These are phyloP conservation scores for Bisporella sp. DNA, from an alignment of 2,329 filamentous ascomycete genomes.

Conservation along the genomic window DNA sequence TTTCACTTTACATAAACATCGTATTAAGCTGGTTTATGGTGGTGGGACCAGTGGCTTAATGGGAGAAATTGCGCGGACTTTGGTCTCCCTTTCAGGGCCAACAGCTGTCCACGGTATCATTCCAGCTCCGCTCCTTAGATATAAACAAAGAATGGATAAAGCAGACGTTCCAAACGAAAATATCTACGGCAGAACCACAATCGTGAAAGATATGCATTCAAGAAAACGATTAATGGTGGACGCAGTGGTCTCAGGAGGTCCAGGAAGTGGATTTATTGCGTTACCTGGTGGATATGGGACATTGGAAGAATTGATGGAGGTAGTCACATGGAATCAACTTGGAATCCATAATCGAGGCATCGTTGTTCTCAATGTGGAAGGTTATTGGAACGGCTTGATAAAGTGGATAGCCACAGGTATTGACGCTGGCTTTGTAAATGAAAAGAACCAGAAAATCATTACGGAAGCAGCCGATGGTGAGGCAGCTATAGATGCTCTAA, in stretches of 20 bases:
- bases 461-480: constrained; percentile 67
- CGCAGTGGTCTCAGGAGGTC: constrained; percentile 74
- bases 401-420: constrained; percentile 74
- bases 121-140: constrained; percentile 72
- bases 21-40: constrained; percentile 84
- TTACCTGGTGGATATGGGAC: constrained; percentile 89
- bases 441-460: constrained; percentile 67
- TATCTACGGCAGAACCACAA: constrained; percentile 74
- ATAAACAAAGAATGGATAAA: constrained; percentile 66
- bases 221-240: constrained; percentile 90
- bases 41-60: constrained; percentile 92
- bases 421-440: constrained; percentile 67
- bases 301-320: constrained; percentile 90
- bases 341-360: constrained; percentile 81
- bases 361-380: constrained; percentile 77
- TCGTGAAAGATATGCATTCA: constrained; percentile 94
- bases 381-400: constrained; percentile 86
- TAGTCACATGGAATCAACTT: constrained; percentile 91
- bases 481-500: constrained; percentile 63
- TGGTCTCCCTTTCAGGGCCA: constrained; percentile 77
- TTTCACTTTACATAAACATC: constrained; percentile 62
- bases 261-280: constrained; percentile 83
- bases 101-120: constrained; percentile 53
- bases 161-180: neutral
- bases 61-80: constrained; percentile 84